Base-by-base conservation (phyloP, 768 basidiomycete species). In the Pholiota conissans region DNA sequence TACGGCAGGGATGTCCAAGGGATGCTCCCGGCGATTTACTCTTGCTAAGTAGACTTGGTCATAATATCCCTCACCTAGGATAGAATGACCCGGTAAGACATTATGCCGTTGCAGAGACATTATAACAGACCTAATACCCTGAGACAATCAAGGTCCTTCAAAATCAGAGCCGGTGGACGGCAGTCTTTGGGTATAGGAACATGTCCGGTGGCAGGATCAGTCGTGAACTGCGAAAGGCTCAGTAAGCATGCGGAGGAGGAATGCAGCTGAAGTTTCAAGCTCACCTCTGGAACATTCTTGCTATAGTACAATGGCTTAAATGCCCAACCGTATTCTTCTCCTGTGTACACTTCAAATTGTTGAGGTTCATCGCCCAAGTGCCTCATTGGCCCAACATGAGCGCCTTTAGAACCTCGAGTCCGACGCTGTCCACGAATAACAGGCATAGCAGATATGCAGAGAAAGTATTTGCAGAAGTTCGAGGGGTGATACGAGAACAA, bases 61-160 rank as follows among this genome's bases (percentile, higher is more conserved):
- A 24, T 9, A 24, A 24, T 9, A 24, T 9, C 42, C 42, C 13
- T 45, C 42, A 22, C 42, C 37, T 39, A 39, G 16, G 16, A 13
- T 16, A 39, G 14, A 5, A n/a, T 18, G 13, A 22, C 18, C 5
- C 8, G 18, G 16, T 42, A 2, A 24, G 22, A 9, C 34, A 27
- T 13, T 3, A 52, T 11, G 51, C 6, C 1, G 14, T 29, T 29
- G 28, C 14, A 26, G 16, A 3, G 46, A 7, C 9, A 6, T 2
- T 11, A 10, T 56, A 18, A 50, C 63, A 30, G 63, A 74, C 80
- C 80, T 63, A 83, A 66, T 22, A 69, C 70, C 29, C 70, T 74
- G 26, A 76, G 45, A 40, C 76, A 79, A 61, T 81, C 76, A 18
- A 83, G 61, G 51, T 82, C 78, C 13, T 58, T 60, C 8, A 81